Base-by-base conservation (phyloP, 352 stramenopile species). In the Phytophthora tentaculata region DNA sequence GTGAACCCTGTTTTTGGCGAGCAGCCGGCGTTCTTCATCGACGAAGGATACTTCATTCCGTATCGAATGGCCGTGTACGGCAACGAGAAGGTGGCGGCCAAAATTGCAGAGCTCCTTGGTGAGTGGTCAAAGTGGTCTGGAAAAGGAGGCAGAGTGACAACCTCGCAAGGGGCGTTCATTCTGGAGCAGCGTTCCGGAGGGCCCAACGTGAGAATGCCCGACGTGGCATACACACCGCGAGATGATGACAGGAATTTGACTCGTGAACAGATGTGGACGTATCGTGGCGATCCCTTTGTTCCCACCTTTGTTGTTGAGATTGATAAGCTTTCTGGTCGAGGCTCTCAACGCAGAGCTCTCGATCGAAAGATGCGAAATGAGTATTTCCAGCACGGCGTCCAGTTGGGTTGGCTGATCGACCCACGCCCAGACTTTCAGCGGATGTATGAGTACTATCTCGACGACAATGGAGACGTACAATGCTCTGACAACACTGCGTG, bases 21-120 rank as follows among this genome's bases (percentile, higher is more conserved):
- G 43, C 67, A 79, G 19, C 51, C 20, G 35, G 47, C 37, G 8
- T 71, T 79, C 26, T 76, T 67, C 59, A 67, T 79, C 49, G 49
- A 55, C 49, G 49, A 55, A 43, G 67, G 75, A 55, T 29, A 20
- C 22, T 76, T 71, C 19, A 41, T 56, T 3, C 67, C 63, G 1
- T 66, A 52, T 58, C 56, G 41, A 65, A 61, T 59, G 37, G 45
- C 58, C 3, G 56, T 64, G 26, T 61, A 64, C 24, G 65, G 60
- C 54, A 64, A 50, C 19, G 23, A 51, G 37, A 60, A 60, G 44
- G 45, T 77, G 60, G 56, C 37, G 8, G 4, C 9, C 16, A 23
- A 55, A 9, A 55, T 55, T 20, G 48, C 24, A 24, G 3, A 12
- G 24, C 48, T 12, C 3, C 48, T 55, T 7, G 10, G 24, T 14